Evolutionary conservation across 2,329 filamentous ascomycete genomes (phyloP).

Genomic region (Botrytis medusae): DNA sequence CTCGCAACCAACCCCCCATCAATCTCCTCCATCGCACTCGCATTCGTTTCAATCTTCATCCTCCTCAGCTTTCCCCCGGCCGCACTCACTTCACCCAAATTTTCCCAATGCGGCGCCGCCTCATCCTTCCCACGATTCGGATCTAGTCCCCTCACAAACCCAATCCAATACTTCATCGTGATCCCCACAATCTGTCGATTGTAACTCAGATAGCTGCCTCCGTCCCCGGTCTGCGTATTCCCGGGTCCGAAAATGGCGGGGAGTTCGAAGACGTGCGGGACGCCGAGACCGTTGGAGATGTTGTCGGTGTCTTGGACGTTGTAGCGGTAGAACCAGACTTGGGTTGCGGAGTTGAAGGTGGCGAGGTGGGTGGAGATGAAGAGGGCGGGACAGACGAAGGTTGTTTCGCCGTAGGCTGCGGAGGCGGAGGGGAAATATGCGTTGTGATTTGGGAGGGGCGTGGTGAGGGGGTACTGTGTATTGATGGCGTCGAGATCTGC

Average conservation of each 20-base stretch:
- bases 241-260: constrained; percentile 43
- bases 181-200: constrained; percentile 40
- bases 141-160: constrained; percentile 44
- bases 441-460: constrained; percentile 38
- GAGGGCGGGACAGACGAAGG: constrained; percentile 49
- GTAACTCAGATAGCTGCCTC: constrained; percentile 39
- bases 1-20: neutral
- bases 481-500: constrained; percentile 38
- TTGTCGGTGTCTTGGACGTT: constrained; percentile 45
- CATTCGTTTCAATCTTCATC: constrained; percentile 34
- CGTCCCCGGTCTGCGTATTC: constrained; percentile 35
- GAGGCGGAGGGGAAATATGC: constrained; percentile 45
- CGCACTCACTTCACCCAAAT: constrained; percentile 26
- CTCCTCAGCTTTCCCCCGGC: constrained; percentile 26
- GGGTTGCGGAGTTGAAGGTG: constrained; percentile 37
- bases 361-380: constrained; percentile 42
- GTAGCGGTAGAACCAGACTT: constrained; percentile 50
- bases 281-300: constrained; percentile 41
- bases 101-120: constrained; percentile 37
- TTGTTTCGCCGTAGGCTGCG: constrained; percentile 48
- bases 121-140: constrained; percentile 42
- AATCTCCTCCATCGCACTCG: neutral
- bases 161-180: constrained; percentile 46
- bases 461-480: constrained; percentile 37
- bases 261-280: constrained; percentile 43